These are phyloP conservation scores for Lithospermum erythrorhizon DNA, from an alignment of 257 asterid genomes.

Conservation along the genomic window DNA sequence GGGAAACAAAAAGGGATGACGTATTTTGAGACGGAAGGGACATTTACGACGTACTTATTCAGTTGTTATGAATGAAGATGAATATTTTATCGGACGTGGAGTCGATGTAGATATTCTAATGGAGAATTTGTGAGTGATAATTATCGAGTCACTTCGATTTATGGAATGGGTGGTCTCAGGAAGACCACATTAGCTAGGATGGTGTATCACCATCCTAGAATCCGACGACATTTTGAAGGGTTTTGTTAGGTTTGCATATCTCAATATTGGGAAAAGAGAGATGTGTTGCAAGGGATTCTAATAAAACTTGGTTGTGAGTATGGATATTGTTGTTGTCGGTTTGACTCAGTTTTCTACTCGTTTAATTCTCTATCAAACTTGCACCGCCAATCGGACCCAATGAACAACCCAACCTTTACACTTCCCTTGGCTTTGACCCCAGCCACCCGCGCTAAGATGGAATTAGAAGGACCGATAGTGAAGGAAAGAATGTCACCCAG, in stretches of 20 bases:
- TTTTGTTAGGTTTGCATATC: constrained; percentile 12
- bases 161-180: constrained; percentile 1
- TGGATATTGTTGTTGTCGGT: too few species aligned
- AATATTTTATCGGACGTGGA: constrained; percentile 6
- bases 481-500: too few species aligned
- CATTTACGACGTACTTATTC: constrained; percentile 7
- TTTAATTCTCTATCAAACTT: too few species aligned
- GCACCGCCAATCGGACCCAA: too few species aligned
- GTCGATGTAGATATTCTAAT: constrained; percentile 1
- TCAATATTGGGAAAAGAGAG: constrained; percentile 10
- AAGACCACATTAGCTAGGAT: constrained; percentile 1
- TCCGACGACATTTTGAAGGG: neutral
- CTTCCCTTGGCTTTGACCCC: too few species aligned
- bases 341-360: too few species aligned
- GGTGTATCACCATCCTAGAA: constrained; percentile 1
- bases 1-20: neutral
- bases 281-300: constrained; percentile 9
- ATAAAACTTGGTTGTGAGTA: constrained; percentile 12
- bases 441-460: too few species aligned
- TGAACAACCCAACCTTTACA: too few species aligned
- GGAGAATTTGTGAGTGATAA: constrained; percentile 2
- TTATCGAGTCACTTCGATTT: neutral
- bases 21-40: neutral
- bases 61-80: neutral
- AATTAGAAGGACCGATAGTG: too few species aligned